A percentile compares a stretch with the other conserved stretches of the same genome.
These are phyloP conservation scores for Rhizopogon salebrosus DNA, from an alignment of 768 basidiomycete species.

Conservation along the genomic window DNA sequence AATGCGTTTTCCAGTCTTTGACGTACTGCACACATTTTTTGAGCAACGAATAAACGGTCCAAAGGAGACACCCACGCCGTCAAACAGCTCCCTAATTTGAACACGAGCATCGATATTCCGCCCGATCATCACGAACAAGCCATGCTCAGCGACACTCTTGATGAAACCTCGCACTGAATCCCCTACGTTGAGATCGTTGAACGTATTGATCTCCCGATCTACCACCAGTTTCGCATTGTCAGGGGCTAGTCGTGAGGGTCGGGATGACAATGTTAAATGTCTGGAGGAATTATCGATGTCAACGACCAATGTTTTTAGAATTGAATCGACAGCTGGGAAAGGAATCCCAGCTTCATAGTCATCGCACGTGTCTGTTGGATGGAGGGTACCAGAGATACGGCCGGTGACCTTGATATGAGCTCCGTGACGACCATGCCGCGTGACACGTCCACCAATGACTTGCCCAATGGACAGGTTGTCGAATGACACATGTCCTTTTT, in stretches of 20 bases:
- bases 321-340: constrained; percentile 57
- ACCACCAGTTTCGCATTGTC: constrained; percentile 43
- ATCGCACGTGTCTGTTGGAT: constrained; percentile 79
- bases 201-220: constrained; percentile 62
- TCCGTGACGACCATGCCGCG: constrained; percentile 65
- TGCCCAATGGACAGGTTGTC: constrained; percentile 70
- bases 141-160: constrained; percentile 81
- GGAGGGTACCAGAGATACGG: constrained; percentile 69
- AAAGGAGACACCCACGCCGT: constrained; percentile 46
- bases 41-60: constrained; percentile 5
- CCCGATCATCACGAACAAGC: constrained; percentile 85
- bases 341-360: constrained; percentile 58
- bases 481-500: constrained; percentile 52
- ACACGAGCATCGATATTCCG: constrained; percentile 84
- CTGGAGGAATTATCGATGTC: constrained; percentile 60
- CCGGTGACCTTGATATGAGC: constrained; percentile 72
- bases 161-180: constrained; percentile 82
- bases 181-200: constrained; percentile 66
- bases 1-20: constrained; percentile 91
- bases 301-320: constrained; percentile 70
- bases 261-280: constrained; percentile 75
- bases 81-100: constrained; percentile 90
- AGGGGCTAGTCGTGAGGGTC: constrained; percentile 63
- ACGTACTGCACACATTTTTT: constrained; percentile 56
- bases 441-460: constrained; percentile 74